Base-by-base conservation (phyloP, 805 yeast genomes). In the Priceomyces haplophilus region DNA sequence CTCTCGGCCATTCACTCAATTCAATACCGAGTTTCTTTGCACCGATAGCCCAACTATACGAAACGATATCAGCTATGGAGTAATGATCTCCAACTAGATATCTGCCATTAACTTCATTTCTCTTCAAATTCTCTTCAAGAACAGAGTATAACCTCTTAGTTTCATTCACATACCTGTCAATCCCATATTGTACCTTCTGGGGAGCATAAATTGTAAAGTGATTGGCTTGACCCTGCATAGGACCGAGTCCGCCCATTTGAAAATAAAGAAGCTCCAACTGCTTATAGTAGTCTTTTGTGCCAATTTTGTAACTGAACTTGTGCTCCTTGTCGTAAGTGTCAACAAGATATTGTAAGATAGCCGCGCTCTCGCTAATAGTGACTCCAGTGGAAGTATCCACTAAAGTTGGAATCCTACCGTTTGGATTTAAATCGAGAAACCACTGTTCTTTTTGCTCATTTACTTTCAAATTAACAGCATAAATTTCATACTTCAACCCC, bases 321-420 rank as follows among this genome's bases (percentile, higher is more conserved):
- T 70, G 56, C 7, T 78, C 79, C 41, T 60, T 72, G 54, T 83
- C 88, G 55, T 76, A 83, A 47, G 72, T 78, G 49, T 80, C 85
- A 42, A 77, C 79, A 31, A 82, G 58, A 55, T 80, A 83, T 44
- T 67, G 61, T 59, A 83, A 56, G 47, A 82, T 81, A 2, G 87
- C 85, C 24, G 76, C 86, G 25, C 82, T 70, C 61, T 82, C 87
- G 50, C 73, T 72, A 20, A 83, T 54, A 17, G 75, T 62, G 23
- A 67, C 66, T 3, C 80, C 82, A 4, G 72, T 65, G 27, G 56
- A 53, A 31, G 59, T 55, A 46, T 69, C 72, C 1, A 65, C 64
- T 27, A 83, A 58, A 0, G 80, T 70, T 20, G 88, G 88, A 39
- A 83, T 76, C 51, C 80, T 65, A 4, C 88, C 86, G 51, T 82